Evolutionary conservation across 306 rosid genomes (phyloP), one percentile per base, ranked within the genome.

Genomic region (Lupinus albus): DNA sequence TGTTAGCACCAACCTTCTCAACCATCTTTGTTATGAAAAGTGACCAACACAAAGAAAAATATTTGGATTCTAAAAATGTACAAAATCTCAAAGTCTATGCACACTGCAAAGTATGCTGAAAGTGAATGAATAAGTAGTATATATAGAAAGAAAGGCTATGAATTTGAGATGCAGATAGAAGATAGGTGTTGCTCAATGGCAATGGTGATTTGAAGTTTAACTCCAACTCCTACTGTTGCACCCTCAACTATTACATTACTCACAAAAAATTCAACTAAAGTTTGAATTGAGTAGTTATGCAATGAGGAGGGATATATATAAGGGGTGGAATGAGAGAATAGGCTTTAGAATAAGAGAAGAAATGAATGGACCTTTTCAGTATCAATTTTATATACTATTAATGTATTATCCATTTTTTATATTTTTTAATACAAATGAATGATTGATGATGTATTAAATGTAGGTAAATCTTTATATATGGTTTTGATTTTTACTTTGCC

Each of bases 11-110:
- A 16, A 30, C 48, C 33, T 57, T 77, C 1, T 87, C 96, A 66
- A 28, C 91, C 96, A 88, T 84, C 76, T 81, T 84, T 6, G 30
- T 59, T 33, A 16, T 1, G 50, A 71, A 36, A 36, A 59, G 38
- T 54, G 56, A 52, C 39, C 17, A 58, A 25, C 30, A 61, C 72
- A 13, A 55, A 38, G 32, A 47, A 42, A 3, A 39, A 14, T 38
- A 51, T 9, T 0, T 1, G 60, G 5, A 30, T 11, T 67, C 0
- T 11, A 7, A 14, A 11, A 17, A 33, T 15, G 8, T 18, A 35
- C 0, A 28, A 63, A 42, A 41, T 62, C 4, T 51, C 64, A 63
- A 32, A 52, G 58, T 42, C 12, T 10, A 53, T 56, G 64, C 47
- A 4, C 9, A 48, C 17, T 25, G 16, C 17, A 28, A 4, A 17